phyloP scores from a whole-genome alignment of 148 eudicot species.

The Amaranthus palmeri region DNA sequence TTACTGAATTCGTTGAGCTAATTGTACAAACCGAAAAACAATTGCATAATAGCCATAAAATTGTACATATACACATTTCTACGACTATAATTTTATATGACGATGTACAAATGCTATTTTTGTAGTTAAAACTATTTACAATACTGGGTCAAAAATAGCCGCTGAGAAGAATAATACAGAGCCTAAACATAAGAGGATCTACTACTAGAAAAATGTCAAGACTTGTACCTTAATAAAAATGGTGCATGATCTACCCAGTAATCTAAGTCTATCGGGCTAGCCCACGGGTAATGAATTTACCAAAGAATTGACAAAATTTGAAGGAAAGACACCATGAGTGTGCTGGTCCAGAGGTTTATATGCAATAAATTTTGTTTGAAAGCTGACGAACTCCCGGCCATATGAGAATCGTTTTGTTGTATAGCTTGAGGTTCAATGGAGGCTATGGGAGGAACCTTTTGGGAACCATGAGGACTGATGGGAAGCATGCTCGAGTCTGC shows the following conservation, averaged over 20 bases:
- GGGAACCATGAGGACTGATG: constrained; percentile 29
- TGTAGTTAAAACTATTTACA: constrained; percentile 13
- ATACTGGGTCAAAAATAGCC: not conserved
- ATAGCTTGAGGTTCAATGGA: constrained; percentile 52
- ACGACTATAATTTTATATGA: too few relatives aligned
- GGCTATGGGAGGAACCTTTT: constrained; percentile 40
- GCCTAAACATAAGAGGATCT: not conserved
- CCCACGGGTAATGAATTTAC: not conserved
- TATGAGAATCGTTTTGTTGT: constrained; percentile 25
- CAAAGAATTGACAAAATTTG: constrained; percentile 12
- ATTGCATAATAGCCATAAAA: too few relatives aligned
- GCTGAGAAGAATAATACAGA: constrained; percentile 7
- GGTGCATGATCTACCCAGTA: constrained; percentile 11
- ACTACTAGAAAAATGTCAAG: constrained; percentile 5
- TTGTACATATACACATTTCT: too few relatives aligned
- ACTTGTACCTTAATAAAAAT: constrained; percentile 16
- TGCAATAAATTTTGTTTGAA: constrained; percentile 8
- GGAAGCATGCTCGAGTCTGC: constrained; percentile 42
- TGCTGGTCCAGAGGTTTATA: constrained; percentile 22
- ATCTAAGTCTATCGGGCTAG: constrained; percentile 11
- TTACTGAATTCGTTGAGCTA: too few relatives aligned
- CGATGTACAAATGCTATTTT: not conserved
- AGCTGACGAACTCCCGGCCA: constrained; percentile 19
- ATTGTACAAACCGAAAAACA: too few relatives aligned
- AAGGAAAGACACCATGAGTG: constrained; percentile 1